Evolutionary conservation across 768 basidiomycete genomes (phyloP), one percentile per base, ranked within the genome.

Genomic region (Tulasnella calospora): DNA sequence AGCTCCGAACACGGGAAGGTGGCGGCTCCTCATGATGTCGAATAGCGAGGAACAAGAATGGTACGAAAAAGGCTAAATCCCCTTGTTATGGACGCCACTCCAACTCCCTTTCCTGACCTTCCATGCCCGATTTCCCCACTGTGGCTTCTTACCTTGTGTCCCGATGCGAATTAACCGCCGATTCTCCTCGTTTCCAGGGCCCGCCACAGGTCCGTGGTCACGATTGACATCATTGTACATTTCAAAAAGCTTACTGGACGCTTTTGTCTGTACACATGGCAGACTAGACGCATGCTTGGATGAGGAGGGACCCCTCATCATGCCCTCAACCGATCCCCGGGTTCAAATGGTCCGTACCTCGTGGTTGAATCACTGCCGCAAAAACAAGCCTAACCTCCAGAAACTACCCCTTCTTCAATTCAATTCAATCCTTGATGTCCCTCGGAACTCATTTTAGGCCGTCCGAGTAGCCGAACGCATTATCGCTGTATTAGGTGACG

Each of bases 11-110:
- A 86, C 86, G 0, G 81, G 83, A 2, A 79, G 87, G 79, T 87
- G 87, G 87, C 80, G 86, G n/a, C 77, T 87, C 44, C 79, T 87
- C 47, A 79, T 87, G 41, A 86, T 87, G 86, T 84, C 83, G 3
- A 85, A 86, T 77, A 67, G 81, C 35, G 87, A 87, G 78, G 87
- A 87, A 80, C 80, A 84, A 74, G 83, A 85, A n/a, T 87, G 86
- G 86, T 79, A 17, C 33, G 61, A 17, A 19, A 17, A 35, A 12
- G 57, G 33, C 61, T 8, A 21, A 33, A 36, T 23, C n/a, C 44
- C 10, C 12, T 44, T 17, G 36, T 78, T 67, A 30, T 67, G 61
- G 30, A 67, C 27, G 30, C 61, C 27, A 67, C n/a, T 30, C 35
- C 9, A 57, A n/a, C 15, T 35, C 13, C 27, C 30, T 35, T 67